phyloP scores from a whole-genome alignment of 1,284 basidiomycete genomes.

The Microbotryum lychnidis-dioicae region DNA sequence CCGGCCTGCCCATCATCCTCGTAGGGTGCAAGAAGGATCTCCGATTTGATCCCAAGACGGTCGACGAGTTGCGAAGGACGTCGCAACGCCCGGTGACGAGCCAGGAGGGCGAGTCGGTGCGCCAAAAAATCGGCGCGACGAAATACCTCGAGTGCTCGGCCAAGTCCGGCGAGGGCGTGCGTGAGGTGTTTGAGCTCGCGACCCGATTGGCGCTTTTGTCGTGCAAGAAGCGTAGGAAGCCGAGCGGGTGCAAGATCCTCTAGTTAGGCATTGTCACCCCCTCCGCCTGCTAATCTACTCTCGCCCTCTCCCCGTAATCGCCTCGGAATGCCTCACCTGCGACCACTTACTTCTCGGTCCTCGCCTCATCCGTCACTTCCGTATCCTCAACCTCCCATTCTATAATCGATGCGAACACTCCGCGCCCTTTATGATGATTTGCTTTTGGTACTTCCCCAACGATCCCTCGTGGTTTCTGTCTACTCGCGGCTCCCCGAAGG shows the following conservation, averaged over 20 bases:
- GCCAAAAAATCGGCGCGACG: constrained; percentile 85
- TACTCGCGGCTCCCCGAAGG: not conserved
- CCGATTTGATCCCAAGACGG: constrained; percentile 74
- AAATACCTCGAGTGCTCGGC: constrained; percentile 88
- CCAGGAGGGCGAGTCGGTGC: constrained; percentile 62
- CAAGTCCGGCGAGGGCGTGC: constrained; percentile 78
- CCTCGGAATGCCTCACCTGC: not conserved
- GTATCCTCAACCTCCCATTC: not conserved
- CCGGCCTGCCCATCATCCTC: constrained; percentile 81
- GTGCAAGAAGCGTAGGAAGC: constrained; percentile 58
- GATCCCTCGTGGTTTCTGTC: not conserved
- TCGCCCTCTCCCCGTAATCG: not conserved
- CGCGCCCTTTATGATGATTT: not conserved
- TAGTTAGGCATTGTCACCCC: constrained; percentile 39
- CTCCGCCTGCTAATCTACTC: not conserved
- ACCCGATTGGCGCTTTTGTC: constrained; percentile 40
- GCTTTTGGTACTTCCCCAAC: not conserved
- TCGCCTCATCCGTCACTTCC: not conserved
- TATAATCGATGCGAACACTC: not conserved
- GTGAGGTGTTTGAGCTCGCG: constrained; percentile 86
- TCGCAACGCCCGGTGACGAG: constrained; percentile 74
- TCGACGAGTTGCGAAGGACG: constrained; percentile 86
- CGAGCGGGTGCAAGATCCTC: constrained; percentile 67
- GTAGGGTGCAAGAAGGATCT: constrained; percentile 93
- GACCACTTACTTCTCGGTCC: not conserved